A percentile compares a stretch with the other conserved stretches of the same genome.
Conservation (phyloP, 176 grass and related monocot genomes). For the bread wheat (Triticum aestivum) region IWGSC_CS_RefSeq_v2.1 NC_057810.1:462749167-462749666, state of each 20-base stretch:
- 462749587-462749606: not conserved
- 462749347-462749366: constrained; percentile 88
- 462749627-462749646: constrained; percentile 17
- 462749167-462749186: constrained; percentile 30
- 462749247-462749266: constrained; percentile 51
- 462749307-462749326: constrained; percentile 71
- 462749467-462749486: not conserved
- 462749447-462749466: not conserved
- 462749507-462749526: constrained; percentile 5
- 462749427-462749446: constrained; percentile 11
- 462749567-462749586: not conserved
- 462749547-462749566: not conserved
- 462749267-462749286: constrained; percentile 70
- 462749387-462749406: constrained; percentile 94
- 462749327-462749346: constrained; percentile 85
- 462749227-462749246: not conserved
- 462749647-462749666: not conserved
- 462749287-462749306: constrained; percentile 85
- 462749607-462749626: not conserved
- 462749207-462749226: not conserved
- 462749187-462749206: constrained; percentile 15
- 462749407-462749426: constrained; percentile 83
- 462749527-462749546: not conserved
- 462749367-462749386: constrained; percentile 87
- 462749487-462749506: not conserved